Conservation (phyloP, 345 rosid genomes). For the Hevea brasiliensis region DNA sequence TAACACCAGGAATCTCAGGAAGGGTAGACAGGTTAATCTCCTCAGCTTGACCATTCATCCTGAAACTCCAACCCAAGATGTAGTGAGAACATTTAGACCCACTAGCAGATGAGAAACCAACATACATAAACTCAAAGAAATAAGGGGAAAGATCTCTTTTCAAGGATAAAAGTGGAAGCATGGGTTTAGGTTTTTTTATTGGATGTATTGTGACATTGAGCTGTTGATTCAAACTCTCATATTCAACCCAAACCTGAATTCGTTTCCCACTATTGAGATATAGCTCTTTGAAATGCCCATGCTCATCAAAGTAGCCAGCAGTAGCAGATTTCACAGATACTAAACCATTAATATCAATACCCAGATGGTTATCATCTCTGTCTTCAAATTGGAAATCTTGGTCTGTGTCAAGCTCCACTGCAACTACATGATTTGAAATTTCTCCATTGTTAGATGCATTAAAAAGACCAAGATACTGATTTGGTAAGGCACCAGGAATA, state of each 20-base stretch:
- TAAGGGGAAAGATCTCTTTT: constrained; percentile 1
- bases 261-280: background rate
- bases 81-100: background rate
- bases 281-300: background rate
- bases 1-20: background rate
- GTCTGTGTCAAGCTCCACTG: background rate
- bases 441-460: background rate
- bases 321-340: background rate
- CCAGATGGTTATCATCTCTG: background rate
- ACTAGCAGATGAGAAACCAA: constrained; percentile 4
- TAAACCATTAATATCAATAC: background rate
- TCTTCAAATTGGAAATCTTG: background rate
- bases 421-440: background rate
- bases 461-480: too few species aligned
- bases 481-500: background rate
- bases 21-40: background rate
- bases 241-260: background rate
- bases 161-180: background rate
- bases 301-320: constrained; percentile 2
- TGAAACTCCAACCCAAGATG: constrained; percentile 13
- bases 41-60: too few species aligned
- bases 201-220: too few species aligned
- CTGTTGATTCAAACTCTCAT: too few species aligned
- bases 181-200: background rate
- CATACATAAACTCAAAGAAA: background rate